Evolutionary conservation across 768 basidiomycete genomes (phyloP).

Genomic region (Inosperma sp.): DNA sequence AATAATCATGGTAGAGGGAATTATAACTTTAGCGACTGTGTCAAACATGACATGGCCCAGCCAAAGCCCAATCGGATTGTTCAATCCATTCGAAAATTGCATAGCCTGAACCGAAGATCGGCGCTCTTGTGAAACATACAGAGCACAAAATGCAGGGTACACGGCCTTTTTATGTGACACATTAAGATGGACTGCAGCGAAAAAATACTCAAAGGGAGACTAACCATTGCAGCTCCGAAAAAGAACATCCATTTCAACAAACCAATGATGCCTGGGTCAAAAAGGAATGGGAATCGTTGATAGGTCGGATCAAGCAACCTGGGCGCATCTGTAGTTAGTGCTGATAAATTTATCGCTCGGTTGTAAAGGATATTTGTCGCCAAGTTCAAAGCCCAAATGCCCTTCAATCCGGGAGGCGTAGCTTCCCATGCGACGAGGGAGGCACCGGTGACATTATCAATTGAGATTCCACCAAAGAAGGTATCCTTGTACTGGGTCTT

Average conservation of each 20-base stretch:
- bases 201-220: slow-evolving; percentile 14
- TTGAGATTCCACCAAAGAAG: slow-evolving; percentile 64
- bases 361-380: slow-evolving; percentile 65
- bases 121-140: slow-evolving; percentile 73
- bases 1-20: slow-evolving; percentile 59
- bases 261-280: slow-evolving; percentile 47
- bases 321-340: slow-evolving; percentile 32
- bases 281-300: slow-evolving; percentile 51
- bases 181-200: not conserved
- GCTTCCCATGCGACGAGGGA: slow-evolving; percentile 72
- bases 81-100: slow-evolving; percentile 74
- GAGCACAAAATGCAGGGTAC: slow-evolving; percentile 75
- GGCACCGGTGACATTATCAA: slow-evolving; percentile 46
- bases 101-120: slow-evolving; percentile 73
- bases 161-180: slow-evolving; percentile 46
- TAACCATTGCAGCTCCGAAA: slow-evolving; percentile 68
- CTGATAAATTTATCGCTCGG: slow-evolving; percentile 51
- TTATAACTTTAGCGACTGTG: slow-evolving; percentile 49
- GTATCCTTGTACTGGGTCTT: slow-evolving; percentile 48
- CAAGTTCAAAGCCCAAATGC: slow-evolving; percentile 61
- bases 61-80: slow-evolving; percentile 68
- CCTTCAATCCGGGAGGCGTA: slow-evolving; percentile 51
- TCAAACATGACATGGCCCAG: slow-evolving; percentile 78
- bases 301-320: slow-evolving; percentile 58
- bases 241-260: slow-evolving; percentile 73